phyloP scores from a whole-genome alignment of 2,329 filamentous ascomycete species.

The Trichoderma citrinoviride region DNA sequence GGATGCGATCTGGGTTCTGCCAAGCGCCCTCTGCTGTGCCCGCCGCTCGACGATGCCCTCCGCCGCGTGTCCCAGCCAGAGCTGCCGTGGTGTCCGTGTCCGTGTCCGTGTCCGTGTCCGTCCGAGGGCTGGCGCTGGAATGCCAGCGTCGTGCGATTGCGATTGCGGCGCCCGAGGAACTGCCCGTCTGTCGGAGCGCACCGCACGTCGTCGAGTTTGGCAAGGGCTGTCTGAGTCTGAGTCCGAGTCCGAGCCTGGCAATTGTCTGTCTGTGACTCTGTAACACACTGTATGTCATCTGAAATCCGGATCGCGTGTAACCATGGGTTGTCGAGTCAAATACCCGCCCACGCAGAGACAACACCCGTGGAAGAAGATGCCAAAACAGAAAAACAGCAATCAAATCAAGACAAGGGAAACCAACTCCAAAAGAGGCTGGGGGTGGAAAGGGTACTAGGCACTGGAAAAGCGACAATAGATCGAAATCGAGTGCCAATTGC shows the following conservation, averaged over 20 bases:
- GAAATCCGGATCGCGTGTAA: not conserved
- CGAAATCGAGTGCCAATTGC: not conserved
- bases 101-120: too few relatives aligned
- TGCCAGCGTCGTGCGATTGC: constrained; percentile 13
- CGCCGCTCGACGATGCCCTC: not conserved
- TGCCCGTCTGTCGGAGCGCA: too few relatives aligned
- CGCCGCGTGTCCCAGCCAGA: not conserved
- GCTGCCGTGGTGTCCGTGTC: not conserved
- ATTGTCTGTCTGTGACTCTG: too few relatives aligned
- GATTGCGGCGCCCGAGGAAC: not conserved
- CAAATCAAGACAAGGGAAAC: not conserved
- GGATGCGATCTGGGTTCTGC: not conserved
- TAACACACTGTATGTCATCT: not conserved
- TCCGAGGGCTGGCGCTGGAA: not conserved
- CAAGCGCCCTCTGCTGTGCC: not conserved
- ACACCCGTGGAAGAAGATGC: not conserved
- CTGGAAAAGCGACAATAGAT: too few relatives aligned
- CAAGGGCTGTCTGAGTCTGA: not conserved
- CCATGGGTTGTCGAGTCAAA: not conserved
- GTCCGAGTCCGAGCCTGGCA: too few relatives aligned
- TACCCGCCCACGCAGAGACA: not conserved
- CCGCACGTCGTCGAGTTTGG: not conserved
- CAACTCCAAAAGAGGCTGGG: constrained; percentile 1
- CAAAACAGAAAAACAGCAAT: not conserved
- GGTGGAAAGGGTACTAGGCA: not conserved